Evolutionary conservation across 495 filamentous ascomycete species (phyloP).

Genomic region (Mytilinidion resinicola): DNA sequence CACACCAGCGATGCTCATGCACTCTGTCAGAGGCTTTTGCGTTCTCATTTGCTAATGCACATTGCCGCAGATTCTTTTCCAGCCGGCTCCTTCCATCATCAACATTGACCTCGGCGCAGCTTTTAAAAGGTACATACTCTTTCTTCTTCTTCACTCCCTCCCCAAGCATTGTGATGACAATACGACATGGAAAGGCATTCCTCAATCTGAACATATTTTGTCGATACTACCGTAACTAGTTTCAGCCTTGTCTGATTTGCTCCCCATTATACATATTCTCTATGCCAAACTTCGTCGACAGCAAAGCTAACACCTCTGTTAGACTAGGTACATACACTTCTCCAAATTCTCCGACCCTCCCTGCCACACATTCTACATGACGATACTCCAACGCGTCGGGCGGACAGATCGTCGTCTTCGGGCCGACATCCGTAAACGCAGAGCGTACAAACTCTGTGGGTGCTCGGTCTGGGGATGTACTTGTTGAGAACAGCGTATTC

Average conservation of each 20-base stretch:
- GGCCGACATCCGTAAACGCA: conserved; percentile 56
- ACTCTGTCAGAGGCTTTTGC: not conserved
- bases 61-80: too few relatives aligned
- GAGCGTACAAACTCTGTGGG: conserved; percentile 85
- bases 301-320: conserved; percentile 41
- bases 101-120: not conserved
- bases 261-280: conserved; percentile 10
- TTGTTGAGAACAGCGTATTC: conserved; percentile 97
- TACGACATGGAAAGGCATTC: conserved; percentile 89
- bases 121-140: conserved; percentile 53
- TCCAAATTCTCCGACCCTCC: conserved; percentile 15
- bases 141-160: conserved; percentile 26
- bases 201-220: conserved; percentile 88
- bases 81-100: not conserved
- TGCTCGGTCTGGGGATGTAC: conserved; percentile 58
- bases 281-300: conserved; percentile 22
- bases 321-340: conserved; percentile 50
- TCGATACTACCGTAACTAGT: conserved; percentile 77
- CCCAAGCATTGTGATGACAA: conserved; percentile 67
- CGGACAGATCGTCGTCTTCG: conserved; percentile 81
- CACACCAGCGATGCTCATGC: conserved; percentile 5
- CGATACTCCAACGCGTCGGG: conserved; percentile 97
- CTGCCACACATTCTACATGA: conserved; percentile 51
- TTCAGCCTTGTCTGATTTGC: conserved; percentile 97
- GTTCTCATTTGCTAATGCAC: too few relatives aligned